phyloP scores from a whole-genome alignment of 2,329 filamentous ascomycete genomes.

The Hypoxylon rubiginosum region DNA sequence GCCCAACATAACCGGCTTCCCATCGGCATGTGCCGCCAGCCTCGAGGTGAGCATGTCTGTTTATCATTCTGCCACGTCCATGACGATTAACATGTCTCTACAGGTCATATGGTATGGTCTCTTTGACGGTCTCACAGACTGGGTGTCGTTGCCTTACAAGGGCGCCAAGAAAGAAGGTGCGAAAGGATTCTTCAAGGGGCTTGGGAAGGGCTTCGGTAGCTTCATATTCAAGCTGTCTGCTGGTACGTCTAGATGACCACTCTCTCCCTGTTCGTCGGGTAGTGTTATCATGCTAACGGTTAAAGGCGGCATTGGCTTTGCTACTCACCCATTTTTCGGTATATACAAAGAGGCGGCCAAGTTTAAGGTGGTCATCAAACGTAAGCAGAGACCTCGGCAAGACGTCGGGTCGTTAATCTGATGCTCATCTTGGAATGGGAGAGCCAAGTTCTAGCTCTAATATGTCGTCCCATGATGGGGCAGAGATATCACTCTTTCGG shows the following conservation, averaged over 20 bases:
- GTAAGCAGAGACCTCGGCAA: slow-evolving; percentile 22
- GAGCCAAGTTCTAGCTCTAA: background rate
- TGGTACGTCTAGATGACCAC: slow-evolving; percentile 27
- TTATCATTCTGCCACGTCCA: background rate
- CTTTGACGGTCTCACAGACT: slow-evolving; percentile 35
- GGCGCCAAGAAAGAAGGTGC: slow-evolving; percentile 33
- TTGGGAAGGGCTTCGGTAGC: slow-evolving; percentile 25
- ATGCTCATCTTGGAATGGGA: slow-evolving; percentile 3
- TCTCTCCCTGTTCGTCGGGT: background rate
- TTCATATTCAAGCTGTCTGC: slow-evolving; percentile 33
- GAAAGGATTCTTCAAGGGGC: slow-evolving; percentile 38
- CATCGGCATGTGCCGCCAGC: slow-evolving; percentile 28
- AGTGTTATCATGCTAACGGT: slow-evolving; percentile 18
- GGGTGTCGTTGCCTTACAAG: slow-evolving; percentile 38
- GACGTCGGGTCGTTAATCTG: slow-evolving; percentile 33
- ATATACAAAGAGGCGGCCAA: slow-evolving; percentile 42
- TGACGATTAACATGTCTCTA: slow-evolving; percentile 7
- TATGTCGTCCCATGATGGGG: background rate
- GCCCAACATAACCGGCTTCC: slow-evolving; percentile 41
- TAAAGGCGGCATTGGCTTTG: slow-evolving; percentile 32
- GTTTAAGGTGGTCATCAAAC: slow-evolving; percentile 39
- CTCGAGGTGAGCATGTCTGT: slow-evolving; percentile 18
- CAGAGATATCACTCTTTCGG: background rate
- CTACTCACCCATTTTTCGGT: slow-evolving; percentile 36
- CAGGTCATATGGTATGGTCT: slow-evolving; percentile 36